Evolutionary conservation across 1,284 basidiomycete genomes (phyloP).

Genomic region (Ustilago bromivora): DNA sequence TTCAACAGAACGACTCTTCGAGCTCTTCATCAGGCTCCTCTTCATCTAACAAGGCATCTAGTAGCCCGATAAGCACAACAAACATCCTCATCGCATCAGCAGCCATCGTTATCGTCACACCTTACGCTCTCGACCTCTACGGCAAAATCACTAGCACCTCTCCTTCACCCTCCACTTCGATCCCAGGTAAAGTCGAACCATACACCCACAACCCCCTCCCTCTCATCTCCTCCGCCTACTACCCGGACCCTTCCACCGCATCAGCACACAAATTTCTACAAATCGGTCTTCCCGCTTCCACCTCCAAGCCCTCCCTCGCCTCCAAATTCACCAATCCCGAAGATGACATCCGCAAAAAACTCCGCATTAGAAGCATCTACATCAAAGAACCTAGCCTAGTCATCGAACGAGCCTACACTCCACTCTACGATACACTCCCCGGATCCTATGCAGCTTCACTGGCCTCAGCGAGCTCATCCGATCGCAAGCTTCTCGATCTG

Average conservation of each 20-base stretch:
- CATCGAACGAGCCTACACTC: constrained; percentile 60
- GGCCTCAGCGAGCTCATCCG: background rate
- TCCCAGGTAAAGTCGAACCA: constrained; percentile 34
- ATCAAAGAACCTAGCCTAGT: constrained; percentile 56
- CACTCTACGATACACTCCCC: constrained; percentile 46
- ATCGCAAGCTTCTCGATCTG: constrained; percentile 30
- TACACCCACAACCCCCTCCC: constrained; percentile 28
- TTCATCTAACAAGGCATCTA: background rate
- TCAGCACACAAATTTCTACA: constrained; percentile 36
- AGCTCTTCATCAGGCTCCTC: constrained; percentile 10
- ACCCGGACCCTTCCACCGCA: constrained; percentile 17
- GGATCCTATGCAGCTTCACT: constrained; percentile 21
- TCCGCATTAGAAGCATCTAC: constrained; percentile 43
- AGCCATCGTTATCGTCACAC: constrained; percentile 17
- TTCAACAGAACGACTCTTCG: background rate
- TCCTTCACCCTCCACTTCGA: constrained; percentile 16
- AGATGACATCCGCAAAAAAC: constrained; percentile 5
- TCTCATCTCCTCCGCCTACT: constrained; percentile 19
- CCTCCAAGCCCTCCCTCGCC: background rate
- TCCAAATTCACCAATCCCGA: background rate
- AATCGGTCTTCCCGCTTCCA: constrained; percentile 22
- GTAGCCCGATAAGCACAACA: constrained; percentile 9
- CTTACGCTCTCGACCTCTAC: constrained; percentile 23
- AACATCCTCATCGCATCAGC: constrained; percentile 33
- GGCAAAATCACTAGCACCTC: constrained; percentile 13